Percentiles rank a stretch among this genome's conserved stretches.
These are phyloP conservation scores for Solanum sparsipilum DNA, from an alignment of 257 asterid genomes.

Conservation along the genomic window DNA sequence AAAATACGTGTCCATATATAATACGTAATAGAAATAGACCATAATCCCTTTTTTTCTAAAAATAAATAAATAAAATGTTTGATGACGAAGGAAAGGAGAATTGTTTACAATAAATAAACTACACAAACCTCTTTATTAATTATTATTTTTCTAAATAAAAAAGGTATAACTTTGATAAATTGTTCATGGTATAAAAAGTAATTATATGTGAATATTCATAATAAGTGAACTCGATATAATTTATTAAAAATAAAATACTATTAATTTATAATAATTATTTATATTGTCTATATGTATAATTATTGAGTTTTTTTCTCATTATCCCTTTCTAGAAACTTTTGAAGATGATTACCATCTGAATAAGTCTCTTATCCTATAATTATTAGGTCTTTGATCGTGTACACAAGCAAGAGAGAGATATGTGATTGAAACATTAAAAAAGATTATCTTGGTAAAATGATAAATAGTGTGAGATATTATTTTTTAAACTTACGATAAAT, in stretches of 20 bases:
- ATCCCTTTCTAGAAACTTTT: fast-evolving
- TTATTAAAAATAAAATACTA: no score
- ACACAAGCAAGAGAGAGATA: background rate
- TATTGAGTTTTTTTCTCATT: background rate
- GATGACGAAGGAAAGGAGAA: background rate
- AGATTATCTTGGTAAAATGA: background rate
- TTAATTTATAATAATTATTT: no score
- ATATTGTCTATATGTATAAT: background rate
- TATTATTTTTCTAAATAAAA: background rate
- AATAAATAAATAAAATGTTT: no score
- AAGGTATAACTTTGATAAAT: background rate
- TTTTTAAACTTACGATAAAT: background rate
- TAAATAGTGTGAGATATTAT: background rate
- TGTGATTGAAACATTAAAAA: background rate
- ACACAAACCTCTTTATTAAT: background rate
- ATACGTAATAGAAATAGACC: no score
- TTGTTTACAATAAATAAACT: no score
- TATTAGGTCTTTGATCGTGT: background rate
- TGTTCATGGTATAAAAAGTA: background rate
- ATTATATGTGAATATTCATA: background rate
- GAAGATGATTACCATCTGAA: background rate
- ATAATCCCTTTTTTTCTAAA: no score
- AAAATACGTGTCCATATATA: no score
- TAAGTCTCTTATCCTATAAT: background rate
- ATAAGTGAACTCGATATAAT: background rate